Conservation (phyloP, 768 basidiomycete species). For the Tylopilus plumbeoviolaceoides region DNA sequence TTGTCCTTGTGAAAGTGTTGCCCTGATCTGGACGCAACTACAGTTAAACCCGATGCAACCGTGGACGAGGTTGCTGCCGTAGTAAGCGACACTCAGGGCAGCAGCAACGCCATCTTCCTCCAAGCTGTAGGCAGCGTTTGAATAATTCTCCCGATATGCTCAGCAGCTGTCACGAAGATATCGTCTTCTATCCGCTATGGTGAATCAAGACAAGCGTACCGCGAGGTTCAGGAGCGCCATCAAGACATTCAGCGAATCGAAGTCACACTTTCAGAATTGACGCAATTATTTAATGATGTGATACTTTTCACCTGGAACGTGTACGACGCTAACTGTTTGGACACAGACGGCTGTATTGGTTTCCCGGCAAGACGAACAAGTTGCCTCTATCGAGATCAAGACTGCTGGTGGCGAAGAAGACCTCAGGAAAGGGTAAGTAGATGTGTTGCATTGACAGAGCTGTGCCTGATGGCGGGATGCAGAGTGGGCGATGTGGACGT, state of each 20-base stretch:
- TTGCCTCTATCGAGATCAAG: conserved; percentile 58
- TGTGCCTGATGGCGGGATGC: not conserved
- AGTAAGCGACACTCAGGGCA: conserved; percentile 59
- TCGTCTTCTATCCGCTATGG: conserved; percentile 77
- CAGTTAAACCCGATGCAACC: conserved; percentile 86
- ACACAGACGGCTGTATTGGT: conserved; percentile 73
- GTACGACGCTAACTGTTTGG: not conserved
- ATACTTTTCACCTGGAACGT: conserved; percentile 7
- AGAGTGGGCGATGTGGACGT: conserved; percentile 61
- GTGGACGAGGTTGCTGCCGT: conserved; percentile 71
- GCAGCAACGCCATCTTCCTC: conserved; percentile 67
- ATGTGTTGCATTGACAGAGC: not conserved
- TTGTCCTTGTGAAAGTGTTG: not conserved
- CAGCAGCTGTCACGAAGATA: conserved; percentile 40
- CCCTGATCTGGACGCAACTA: not conserved
- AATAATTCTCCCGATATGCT: not conserved
- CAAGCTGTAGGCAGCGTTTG: conserved; percentile 48
- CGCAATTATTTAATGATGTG: conserved; percentile 80
- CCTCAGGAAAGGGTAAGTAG: conserved; percentile 64
- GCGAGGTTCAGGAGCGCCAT: conserved; percentile 87
- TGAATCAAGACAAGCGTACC: conserved; percentile 74
- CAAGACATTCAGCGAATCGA: conserved; percentile 84
- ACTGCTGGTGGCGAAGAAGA: conserved; percentile 63
- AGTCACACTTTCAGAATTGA: conserved; percentile 81
- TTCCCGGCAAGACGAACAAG: conserved; percentile 74